Evolutionary conservation across 345 rosid genomes (phyloP).

Genomic region (Trapa bicornis): DNA sequence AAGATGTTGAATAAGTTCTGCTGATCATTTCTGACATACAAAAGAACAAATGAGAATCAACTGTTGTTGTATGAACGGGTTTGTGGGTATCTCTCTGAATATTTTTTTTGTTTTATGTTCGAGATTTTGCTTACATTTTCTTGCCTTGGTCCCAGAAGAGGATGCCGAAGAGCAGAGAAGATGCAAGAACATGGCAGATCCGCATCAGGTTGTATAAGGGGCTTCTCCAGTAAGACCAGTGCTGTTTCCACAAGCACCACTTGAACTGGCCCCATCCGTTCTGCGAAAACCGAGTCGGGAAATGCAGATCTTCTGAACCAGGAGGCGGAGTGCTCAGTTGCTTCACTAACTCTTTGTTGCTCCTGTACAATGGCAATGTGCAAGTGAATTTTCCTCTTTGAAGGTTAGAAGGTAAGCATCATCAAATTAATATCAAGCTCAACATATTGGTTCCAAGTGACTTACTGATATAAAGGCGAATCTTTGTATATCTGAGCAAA

Average conservation of each 20-base stretch:
- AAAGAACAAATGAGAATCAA: neutral
- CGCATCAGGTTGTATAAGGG: conserved; percentile 62
- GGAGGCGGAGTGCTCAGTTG: conserved; percentile 31
- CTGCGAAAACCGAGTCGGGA: conserved; percentile 38
- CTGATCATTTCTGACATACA: conserved; percentile 34
- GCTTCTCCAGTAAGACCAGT: conserved; percentile 76
- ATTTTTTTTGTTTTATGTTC: neutral
- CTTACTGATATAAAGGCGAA: conserved; percentile 46
- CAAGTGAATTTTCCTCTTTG: neutral
- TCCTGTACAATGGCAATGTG: conserved; percentile 17
- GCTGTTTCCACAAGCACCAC: conserved; percentile 66
- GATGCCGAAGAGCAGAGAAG: conserved; percentile 46
- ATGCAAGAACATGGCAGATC: conserved; percentile 13
- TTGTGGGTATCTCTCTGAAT: too few relatives aligned
- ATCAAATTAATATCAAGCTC: too few relatives aligned
- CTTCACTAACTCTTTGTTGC: conserved; percentile 32
- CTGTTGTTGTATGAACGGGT: too few relatives aligned
- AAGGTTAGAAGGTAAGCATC: too few relatives aligned
- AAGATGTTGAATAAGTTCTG: conserved; percentile 49
- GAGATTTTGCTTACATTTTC: conserved; percentile 36
- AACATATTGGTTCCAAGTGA: neutral
- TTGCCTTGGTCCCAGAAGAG: conserved; percentile 64
- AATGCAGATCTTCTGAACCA: conserved; percentile 43
- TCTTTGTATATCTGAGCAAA: conserved; percentile 37
- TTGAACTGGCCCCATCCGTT: conserved; percentile 57